phyloP scores from a whole-genome alignment of 2,329 filamentous ascomycete species.

The Mariannaea sp. region DNA sequence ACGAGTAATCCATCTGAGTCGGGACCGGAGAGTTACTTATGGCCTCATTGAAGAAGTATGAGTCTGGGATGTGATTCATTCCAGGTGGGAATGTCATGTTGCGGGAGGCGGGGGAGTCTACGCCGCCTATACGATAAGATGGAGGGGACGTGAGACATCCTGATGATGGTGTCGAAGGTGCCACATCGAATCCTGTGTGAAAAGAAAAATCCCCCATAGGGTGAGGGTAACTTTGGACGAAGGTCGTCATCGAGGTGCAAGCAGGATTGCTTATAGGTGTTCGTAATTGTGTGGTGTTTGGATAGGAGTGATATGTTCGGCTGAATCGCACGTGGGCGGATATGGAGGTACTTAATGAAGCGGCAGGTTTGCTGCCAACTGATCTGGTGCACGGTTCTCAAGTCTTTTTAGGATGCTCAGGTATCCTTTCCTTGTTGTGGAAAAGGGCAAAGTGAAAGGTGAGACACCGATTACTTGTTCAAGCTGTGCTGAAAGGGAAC shows the following conservation, averaged over 20 bases:
- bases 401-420: neutral
- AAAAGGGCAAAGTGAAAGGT: neutral
- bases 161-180: slow-evolving; percentile 8
- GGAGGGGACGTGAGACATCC: slow-evolving; percentile 29
- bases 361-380: neutral
- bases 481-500: slow-evolving; percentile 1
- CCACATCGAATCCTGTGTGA: slow-evolving; percentile 9
- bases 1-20: slow-evolving; percentile 16
- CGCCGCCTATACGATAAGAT: slow-evolving; percentile 30
- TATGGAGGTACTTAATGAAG: neutral
- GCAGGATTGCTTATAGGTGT: neutral
- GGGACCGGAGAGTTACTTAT: slow-evolving; percentile 29
- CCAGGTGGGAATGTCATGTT: slow-evolving; percentile 25
- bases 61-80: slow-evolving; percentile 26
- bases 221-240: slow-evolving; percentile 1
- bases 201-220: slow-evolving; percentile 6
- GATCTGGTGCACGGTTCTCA: neutral
- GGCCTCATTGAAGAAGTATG: slow-evolving; percentile 37
- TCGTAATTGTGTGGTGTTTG: neutral
- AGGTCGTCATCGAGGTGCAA: slow-evolving; percentile 13
- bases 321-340: neutral
- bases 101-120: slow-evolving; percentile 28
- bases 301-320: neutral
- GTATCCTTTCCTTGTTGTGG: slow-evolving; percentile 1
- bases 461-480: slow-evolving; percentile 6